A percentile compares a stretch with the other conserved stretches of the same genome.
Conservation (phyloP, 139 green algal genomes). For the Medakamo hakoo region DNA sequence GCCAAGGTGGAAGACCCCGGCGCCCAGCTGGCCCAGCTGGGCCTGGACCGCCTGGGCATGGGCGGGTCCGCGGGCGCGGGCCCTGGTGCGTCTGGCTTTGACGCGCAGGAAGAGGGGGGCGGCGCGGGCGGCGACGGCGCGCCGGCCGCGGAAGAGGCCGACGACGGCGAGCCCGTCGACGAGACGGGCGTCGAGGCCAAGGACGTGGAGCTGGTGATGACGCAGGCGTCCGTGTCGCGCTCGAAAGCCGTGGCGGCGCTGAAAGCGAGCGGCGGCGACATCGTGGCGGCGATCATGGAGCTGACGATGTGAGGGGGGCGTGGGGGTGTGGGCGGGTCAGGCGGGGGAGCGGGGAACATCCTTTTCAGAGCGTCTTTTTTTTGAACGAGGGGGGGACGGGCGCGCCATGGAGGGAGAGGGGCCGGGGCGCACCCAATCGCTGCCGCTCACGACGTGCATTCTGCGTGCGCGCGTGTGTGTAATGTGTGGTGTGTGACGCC, state of each 20-base stretch:
- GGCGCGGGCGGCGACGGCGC: background rate
- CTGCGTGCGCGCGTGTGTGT: too few relatives aligned
- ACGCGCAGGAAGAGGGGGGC: slow-evolving; percentile 14
- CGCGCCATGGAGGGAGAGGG: too few relatives aligned
- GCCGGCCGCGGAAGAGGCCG: slow-evolving; percentile 35
- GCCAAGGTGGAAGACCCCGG: slow-evolving; percentile 98
- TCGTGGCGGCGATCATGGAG: slow-evolving; percentile 96
- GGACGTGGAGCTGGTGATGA: slow-evolving; percentile 99
- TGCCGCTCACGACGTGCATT: too few relatives aligned
- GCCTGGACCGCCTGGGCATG: slow-evolving; percentile 74
- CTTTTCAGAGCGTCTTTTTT: too few relatives aligned
- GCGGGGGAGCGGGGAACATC: too few relatives aligned
- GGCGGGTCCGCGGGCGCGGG: background rate
- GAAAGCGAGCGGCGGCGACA: slow-evolving; percentile 80
- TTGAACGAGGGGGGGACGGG: too few relatives aligned
- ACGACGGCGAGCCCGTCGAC: slow-evolving; percentile 80
- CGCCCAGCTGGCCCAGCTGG: slow-evolving; percentile 53
- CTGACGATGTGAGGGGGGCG: slow-evolving; percentile 48
- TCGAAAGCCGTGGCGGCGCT: slow-evolving; percentile 84
- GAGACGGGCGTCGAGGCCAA: slow-evolving; percentile 89
- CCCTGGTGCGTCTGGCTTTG: background rate
- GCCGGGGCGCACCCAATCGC: too few relatives aligned
- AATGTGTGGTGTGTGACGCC: too few relatives aligned
- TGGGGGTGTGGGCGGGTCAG: background rate
- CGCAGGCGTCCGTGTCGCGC: slow-evolving; percentile 74